Evolutionary conservation across 257 asterid genomes (phyloP).

Genomic region (Prunella vulgaris): DNA sequence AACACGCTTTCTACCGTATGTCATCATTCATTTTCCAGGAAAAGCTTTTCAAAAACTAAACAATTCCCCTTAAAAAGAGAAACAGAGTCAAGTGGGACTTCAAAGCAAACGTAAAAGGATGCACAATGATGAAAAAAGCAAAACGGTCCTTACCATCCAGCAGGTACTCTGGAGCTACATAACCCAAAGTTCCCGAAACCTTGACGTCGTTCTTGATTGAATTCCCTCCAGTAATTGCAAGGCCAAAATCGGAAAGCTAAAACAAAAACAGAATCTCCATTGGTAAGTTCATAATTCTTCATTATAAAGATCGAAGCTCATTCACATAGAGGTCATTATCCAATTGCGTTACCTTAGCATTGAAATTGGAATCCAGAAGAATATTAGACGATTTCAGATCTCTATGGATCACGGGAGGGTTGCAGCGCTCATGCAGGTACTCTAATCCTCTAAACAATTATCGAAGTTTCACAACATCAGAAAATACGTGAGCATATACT

Average conservation of each 20-base stretch:
- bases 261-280: slow-evolving; percentile 15
- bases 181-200: slow-evolving; percentile 92
- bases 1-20: neutral
- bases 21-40: neutral
- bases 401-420: slow-evolving; percentile 85
- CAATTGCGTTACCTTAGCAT: slow-evolving; percentile 66
- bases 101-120: neutral
- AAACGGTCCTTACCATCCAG: slow-evolving; percentile 56
- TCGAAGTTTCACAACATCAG: neutral
- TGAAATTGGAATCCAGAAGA: slow-evolving; percentile 74
- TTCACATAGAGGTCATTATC: neutral
- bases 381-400: slow-evolving; percentile 85
- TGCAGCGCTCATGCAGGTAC: slow-evolving; percentile 79
- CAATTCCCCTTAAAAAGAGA: slow-evolving; percentile 5
- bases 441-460: slow-evolving; percentile 70
- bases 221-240: slow-evolving; percentile 64
- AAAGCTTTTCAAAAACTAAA: neutral
- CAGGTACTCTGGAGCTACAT: slow-evolving; percentile 85
- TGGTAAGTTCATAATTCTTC: neutral
- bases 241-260: slow-evolving; percentile 93
- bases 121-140: neutral
- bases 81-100: neutral
- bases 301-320: neutral
- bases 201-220: slow-evolving; percentile 48
- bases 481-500: neutral